Conservation (phyloP, 2,329 filamentous ascomycete species). For the Exophiala viscosa region DNA sequence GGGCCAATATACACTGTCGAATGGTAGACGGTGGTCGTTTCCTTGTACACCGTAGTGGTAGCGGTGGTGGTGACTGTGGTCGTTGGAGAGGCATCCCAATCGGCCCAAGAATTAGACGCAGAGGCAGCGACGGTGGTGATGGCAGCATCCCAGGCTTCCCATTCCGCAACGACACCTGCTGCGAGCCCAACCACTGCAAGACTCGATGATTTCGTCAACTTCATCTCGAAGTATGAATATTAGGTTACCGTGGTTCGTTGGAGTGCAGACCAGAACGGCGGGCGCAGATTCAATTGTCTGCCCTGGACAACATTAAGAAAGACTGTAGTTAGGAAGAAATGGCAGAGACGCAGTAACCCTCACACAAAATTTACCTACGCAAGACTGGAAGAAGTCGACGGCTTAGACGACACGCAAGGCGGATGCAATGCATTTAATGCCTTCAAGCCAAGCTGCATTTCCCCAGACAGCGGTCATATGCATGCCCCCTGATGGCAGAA, state of each 20-base stretch:
- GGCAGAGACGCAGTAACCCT: slow-evolving; percentile 3
- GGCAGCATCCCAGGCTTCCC: not conserved
- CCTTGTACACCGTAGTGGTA: slow-evolving; percentile 13
- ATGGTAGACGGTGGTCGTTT: slow-evolving; percentile 10
- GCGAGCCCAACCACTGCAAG: slow-evolving; percentile 9
- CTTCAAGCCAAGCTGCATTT: too few relatives aligned
- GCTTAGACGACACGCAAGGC: too few relatives aligned
- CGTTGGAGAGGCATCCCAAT: not conserved
- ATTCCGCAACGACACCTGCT: slow-evolving; percentile 1
- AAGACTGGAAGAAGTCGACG: too few relatives aligned
- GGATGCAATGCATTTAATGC: too few relatives aligned
- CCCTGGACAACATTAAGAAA: slow-evolving; percentile 12
- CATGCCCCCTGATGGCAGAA: too few relatives aligned
- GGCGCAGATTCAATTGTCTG: slow-evolving; percentile 9
- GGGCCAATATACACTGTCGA: slow-evolving; percentile 10
- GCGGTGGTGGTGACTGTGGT: slow-evolving; percentile 7
- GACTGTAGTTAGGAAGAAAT: slow-evolving; percentile 3
- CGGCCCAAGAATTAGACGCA: not conserved
- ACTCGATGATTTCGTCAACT: slow-evolving; percentile 2
- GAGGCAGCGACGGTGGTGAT: not conserved
- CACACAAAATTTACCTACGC: not conserved
- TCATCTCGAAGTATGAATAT: slow-evolving; percentile 2
- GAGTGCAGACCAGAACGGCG: slow-evolving; percentile 4
- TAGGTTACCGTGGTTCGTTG: not conserved
- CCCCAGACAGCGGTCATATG: too few relatives aligned